phyloP scores from a whole-genome alignment of 495 filamentous ascomycete species.

The Oleoguttula mirabilis region DNA sequence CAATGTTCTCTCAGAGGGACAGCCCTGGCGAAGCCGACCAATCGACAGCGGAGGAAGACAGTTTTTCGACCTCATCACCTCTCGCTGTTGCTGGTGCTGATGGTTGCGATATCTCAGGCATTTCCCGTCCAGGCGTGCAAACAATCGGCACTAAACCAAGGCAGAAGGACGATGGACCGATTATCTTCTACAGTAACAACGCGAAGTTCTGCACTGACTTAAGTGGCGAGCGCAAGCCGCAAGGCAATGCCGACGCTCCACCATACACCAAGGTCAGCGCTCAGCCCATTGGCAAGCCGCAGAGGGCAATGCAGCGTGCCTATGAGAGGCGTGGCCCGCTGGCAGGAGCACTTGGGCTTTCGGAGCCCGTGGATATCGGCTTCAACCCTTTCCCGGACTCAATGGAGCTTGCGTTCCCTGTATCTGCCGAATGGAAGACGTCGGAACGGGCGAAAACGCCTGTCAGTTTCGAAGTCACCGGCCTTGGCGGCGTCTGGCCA shows the following conservation, averaged over 20 bases:
- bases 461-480: constrained; percentile 46
- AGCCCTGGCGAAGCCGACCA: constrained; percentile 21
- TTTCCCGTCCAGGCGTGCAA: constrained; percentile 22
- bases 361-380: constrained; percentile 19
- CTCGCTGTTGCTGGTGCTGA: constrained; percentile 15
- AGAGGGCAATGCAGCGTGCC: background rate
- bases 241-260: constrained; percentile 8
- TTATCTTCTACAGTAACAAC: constrained; percentile 69
- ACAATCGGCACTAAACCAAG: constrained; percentile 14
- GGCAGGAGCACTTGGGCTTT: constrained; percentile 3
- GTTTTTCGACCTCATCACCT: constrained; percentile 2
- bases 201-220: constrained; percentile 67
- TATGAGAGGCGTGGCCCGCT: constrained; percentile 17
- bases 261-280: constrained; percentile 1
- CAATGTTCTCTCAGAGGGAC: constrained; percentile 30
- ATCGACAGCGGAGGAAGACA: constrained; percentile 17
- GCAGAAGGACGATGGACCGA: constrained; percentile 49
- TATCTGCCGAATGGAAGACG: background rate
- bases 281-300: constrained; percentile 2
- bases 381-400: constrained; percentile 14
- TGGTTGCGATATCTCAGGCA: constrained; percentile 25
- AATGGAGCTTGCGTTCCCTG: constrained; percentile 14
- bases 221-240: constrained; percentile 43
- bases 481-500: constrained; percentile 51
- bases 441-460: constrained; percentile 4